Evolutionary conservation across 2,329 filamentous ascomycete genomes (phyloP).

Genomic region (Aspergillus tamarii): DNA sequence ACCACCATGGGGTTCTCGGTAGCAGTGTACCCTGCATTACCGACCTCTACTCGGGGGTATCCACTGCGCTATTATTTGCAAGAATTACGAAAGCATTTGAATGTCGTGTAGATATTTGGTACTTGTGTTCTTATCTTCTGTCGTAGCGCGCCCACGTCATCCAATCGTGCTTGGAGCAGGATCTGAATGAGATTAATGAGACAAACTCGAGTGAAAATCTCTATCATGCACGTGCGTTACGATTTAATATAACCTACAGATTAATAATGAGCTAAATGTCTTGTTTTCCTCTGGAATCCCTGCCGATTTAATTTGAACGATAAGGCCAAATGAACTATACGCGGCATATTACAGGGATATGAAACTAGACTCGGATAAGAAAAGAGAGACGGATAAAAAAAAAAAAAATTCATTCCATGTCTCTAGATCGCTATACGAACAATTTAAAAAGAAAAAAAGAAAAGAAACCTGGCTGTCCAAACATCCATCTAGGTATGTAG

Average conservation of each 20-base stretch:
- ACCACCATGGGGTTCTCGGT: conserved; percentile 36
- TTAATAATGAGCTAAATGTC: not conserved
- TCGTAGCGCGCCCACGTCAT: conserved; percentile 5
- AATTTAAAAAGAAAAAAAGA: not conserved
- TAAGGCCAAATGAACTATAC: not conserved
- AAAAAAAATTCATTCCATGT: not conserved
- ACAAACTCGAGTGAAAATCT: not conserved
- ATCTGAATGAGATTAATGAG: not conserved
- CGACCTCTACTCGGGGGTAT: conserved; percentile 32
- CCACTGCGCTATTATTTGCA: conserved; percentile 37
- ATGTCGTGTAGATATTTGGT: conserved; percentile 22
- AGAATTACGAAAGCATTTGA: conserved; percentile 31
- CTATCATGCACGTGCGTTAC: not conserved
- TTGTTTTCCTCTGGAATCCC: not conserved
- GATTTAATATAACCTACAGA: not conserved
- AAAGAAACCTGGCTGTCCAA: not conserved
- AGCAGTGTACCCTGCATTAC: conserved; percentile 39
- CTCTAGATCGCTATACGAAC: not conserved
- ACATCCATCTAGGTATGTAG: not conserved
- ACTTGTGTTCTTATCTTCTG: not conserved
- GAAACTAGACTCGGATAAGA: not conserved
- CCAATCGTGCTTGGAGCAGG: not conserved
- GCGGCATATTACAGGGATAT: not conserved
- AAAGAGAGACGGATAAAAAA: not conserved
- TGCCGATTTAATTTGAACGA: not conserved